phyloP scores from a whole-genome alignment of 208 protist genomes.

The Blechomonas ayalai region DNA sequence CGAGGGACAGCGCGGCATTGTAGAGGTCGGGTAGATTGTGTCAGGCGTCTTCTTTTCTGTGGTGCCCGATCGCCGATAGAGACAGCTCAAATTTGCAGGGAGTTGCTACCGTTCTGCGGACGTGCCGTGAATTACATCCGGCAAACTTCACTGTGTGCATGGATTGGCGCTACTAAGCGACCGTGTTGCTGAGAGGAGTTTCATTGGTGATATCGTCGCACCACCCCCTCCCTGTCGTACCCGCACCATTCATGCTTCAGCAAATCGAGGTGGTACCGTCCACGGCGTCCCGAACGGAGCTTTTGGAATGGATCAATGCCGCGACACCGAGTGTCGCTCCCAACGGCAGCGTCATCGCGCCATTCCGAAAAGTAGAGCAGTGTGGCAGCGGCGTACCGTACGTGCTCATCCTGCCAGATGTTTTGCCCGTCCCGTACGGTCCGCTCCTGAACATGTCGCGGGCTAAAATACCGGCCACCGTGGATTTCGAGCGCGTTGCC shows the following conservation, averaged over 20 bases:
- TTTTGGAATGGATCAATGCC: slow-evolving; percentile 75
- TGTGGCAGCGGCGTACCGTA: slow-evolving; percentile 87
- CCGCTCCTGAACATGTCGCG: slow-evolving; percentile 83
- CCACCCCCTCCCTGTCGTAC: too few relatives aligned
- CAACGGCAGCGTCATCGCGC: slow-evolving; percentile 18
- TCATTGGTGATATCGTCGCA: too few relatives aligned
- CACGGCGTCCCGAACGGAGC: slow-evolving; percentile 45
- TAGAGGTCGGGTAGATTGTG: too few relatives aligned
- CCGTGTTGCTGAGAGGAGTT: too few relatives aligned
- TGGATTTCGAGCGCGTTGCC: slow-evolving; percentile 93
- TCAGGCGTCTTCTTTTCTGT: too few relatives aligned
- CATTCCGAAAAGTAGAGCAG: slow-evolving; percentile 70
- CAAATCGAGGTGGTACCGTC: slow-evolving; percentile 43
- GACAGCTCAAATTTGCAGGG: too few relatives aligned
- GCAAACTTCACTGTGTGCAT: too few relatives aligned
- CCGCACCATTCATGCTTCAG: slow-evolving; percentile 32
- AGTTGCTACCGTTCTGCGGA: too few relatives aligned
- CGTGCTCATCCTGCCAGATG: slow-evolving; percentile 89
- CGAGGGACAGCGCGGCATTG: too few relatives aligned
- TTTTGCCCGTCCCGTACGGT: slow-evolving; percentile 77
- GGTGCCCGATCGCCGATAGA: too few relatives aligned
- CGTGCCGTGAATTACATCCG: too few relatives aligned
- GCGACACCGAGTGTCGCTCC: slow-evolving; percentile 22
- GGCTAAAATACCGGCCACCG: slow-evolving; percentile 80
- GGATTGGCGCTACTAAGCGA: too few relatives aligned